Percentiles rank a stretch among this genome's conserved stretches.
Evolutionary conservation across 176 grass and related monocot genomes (phyloP).

Genomic region (Rhynchospora breviuscula): DNA sequence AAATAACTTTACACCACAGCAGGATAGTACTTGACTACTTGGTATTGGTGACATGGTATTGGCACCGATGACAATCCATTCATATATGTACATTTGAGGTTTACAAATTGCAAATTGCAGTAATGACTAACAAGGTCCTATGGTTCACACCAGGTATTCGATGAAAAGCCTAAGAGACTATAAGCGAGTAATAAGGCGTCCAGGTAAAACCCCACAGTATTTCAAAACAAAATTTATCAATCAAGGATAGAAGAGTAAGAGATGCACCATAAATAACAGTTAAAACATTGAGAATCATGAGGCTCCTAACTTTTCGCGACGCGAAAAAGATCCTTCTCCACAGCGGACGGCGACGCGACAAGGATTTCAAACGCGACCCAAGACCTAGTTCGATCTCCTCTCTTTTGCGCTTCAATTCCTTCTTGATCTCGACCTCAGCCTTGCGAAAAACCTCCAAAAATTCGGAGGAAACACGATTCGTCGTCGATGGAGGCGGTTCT

Average conservation of each 20-base stretch:
- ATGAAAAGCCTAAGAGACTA: not conserved
- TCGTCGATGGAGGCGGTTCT: not conserved
- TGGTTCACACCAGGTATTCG: not conserved
- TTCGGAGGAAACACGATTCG: not conserved
- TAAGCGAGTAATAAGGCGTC: not conserved
- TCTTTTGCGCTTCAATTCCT: conserved; percentile 11
- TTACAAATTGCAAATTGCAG: not conserved
- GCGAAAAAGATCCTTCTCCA: conserved; percentile 90
- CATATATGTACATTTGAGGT: not conserved
- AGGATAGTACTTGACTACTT: not conserved
- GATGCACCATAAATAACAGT: conserved; percentile 81
- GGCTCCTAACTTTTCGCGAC: conserved; percentile 90
- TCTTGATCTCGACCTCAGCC: conserved; percentile 5
- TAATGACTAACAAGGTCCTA: not conserved
- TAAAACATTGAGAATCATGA: conserved; percentile 86
- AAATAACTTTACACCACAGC: not conserved
- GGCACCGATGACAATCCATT: not conserved
- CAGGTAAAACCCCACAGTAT: not conserved
- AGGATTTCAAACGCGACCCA: conserved; percentile 23
- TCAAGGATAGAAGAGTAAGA: not conserved
- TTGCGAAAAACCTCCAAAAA: not conserved
- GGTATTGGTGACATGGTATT: not conserved
- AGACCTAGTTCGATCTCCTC: conserved; percentile 14
- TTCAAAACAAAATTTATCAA: not conserved
- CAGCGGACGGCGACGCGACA: conserved; percentile 30